phyloP scores from a whole-genome alignment of 495 filamentous ascomycete species.

The Oleoguttula mirabilis region DNA sequence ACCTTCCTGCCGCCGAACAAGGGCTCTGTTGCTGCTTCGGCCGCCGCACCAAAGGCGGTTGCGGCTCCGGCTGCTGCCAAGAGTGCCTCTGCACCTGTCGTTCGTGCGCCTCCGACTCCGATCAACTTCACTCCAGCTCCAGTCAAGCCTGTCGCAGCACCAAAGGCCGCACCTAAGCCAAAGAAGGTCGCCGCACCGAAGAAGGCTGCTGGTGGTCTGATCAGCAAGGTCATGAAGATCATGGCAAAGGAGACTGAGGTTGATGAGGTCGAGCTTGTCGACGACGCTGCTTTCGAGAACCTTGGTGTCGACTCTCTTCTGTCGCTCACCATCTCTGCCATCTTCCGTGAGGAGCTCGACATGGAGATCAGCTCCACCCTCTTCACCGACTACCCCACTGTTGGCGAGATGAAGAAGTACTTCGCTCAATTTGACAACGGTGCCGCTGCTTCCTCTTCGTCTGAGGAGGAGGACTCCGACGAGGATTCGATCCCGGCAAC shows the following conservation, averaged over 20 bases:
- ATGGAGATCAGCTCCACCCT: constrained; percentile 33
- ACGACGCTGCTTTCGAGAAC: constrained; percentile 35
- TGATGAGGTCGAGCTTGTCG: constrained; percentile 32
- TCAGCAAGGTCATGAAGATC: constrained; percentile 34
- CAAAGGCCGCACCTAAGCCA: constrained; percentile 18
- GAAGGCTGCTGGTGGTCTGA: constrained; percentile 23
- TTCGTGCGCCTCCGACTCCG: constrained; percentile 6
- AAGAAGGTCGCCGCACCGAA: constrained; percentile 20
- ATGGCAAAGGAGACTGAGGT: constrained; percentile 35
- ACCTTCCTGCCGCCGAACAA: constrained; percentile 28
- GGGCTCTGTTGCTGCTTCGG: constrained; percentile 17
- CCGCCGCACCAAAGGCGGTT: constrained; percentile 16
- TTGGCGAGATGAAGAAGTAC: constrained; percentile 37
- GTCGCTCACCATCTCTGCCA: constrained; percentile 34
- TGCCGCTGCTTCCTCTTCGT: constrained; percentile 12
- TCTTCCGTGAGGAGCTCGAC: constrained; percentile 36
- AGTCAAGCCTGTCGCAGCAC: constrained; percentile 14
- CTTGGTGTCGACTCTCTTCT: constrained; percentile 35
- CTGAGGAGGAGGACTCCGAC: constrained; percentile 27
- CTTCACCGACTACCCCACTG: constrained; percentile 34
- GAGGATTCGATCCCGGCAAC: constrained; percentile 22
- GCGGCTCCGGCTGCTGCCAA: constrained; percentile 10
- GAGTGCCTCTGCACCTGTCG: constrained; percentile 6
- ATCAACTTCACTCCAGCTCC: constrained; percentile 1
- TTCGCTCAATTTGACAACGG: constrained; percentile 32